Evolutionary conservation across 164 flowering plant genomes (phyloP).

Genomic region (Vitis amurensis): DNA sequence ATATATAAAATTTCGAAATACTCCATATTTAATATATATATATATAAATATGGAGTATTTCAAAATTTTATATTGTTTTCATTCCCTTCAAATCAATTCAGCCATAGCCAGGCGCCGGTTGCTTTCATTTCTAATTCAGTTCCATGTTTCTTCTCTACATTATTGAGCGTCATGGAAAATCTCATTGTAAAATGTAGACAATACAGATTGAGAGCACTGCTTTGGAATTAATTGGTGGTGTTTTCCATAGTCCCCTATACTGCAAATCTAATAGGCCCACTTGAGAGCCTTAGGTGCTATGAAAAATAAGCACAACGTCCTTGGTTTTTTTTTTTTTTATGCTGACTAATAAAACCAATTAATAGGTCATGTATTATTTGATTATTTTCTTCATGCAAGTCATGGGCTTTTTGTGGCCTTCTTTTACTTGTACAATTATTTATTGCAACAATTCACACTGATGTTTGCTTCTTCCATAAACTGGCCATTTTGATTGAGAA

Average conservation of each 20-base stretch:
- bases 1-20: no score
- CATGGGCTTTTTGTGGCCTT: neutral
- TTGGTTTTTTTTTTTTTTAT: neutral
- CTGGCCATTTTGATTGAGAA: neutral
- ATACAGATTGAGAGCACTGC: conserved; percentile 44
- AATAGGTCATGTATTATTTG: neutral
- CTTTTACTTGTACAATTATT: neutral
- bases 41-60: neutral
- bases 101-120: neutral
- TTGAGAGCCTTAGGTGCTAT: conserved; percentile 34
- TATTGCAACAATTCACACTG: neutral
- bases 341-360: neutral
- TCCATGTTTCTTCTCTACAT: conserved; percentile 7
- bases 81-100: neutral
- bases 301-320: conserved; percentile 32
- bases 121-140: neutral
- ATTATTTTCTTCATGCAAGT: neutral
- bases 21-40: no score
- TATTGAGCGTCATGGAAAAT: conserved; percentile 32
- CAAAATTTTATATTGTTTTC: neutral
- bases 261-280: conserved; percentile 31
- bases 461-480: neutral
- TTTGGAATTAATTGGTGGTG: conserved; percentile 41
- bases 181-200: conserved; percentile 65
- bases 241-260: conserved; percentile 63